Evolutionary conservation across 2,329 filamentous ascomycete species (phyloP).

Genomic region (Dryadomyces sulphureus): DNA sequence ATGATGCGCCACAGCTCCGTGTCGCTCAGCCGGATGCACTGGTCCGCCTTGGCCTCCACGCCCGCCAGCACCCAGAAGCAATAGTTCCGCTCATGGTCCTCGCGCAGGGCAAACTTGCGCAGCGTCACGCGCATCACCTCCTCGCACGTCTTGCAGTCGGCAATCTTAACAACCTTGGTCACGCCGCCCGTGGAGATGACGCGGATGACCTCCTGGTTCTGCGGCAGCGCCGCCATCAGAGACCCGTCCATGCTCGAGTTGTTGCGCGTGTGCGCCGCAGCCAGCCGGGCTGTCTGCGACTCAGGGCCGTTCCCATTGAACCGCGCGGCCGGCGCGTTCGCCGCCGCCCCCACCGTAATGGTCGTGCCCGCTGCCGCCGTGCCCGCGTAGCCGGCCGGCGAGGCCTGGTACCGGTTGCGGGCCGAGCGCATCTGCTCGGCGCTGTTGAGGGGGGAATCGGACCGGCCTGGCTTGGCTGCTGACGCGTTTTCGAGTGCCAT

Average conservation of each 20-base stretch:
- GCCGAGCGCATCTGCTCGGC: slow-evolving; percentile 31
- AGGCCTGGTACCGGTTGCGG: slow-evolving; percentile 32
- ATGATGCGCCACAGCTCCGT: slow-evolving; percentile 83
- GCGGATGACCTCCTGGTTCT: slow-evolving; percentile 77
- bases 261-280: slow-evolving; percentile 56
- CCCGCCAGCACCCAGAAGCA: slow-evolving; percentile 92
- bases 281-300: slow-evolving; percentile 41
- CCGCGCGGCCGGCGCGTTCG: slow-evolving; percentile 32
- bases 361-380: slow-evolving; percentile 4
- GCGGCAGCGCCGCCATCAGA: slow-evolving; percentile 71
- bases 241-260: slow-evolving; percentile 75
- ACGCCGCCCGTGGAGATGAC: slow-evolving; percentile 86
- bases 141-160: slow-evolving; percentile 79
- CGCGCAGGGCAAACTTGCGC: slow-evolving; percentile 73
- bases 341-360: slow-evolving; percentile 12
- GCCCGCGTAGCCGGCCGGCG: no score
- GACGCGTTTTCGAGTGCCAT: slow-evolving; percentile 25
- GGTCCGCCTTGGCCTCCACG: slow-evolving; percentile 63
- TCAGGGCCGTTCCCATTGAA: slow-evolving; percentile 49
- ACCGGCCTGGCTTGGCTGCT: slow-evolving; percentile 46
- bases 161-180: slow-evolving; percentile 87
- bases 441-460: slow-evolving; percentile 46
- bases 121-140: slow-evolving; percentile 85
- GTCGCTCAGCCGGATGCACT: slow-evolving; percentile 72
- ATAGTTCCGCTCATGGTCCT: slow-evolving; percentile 87